Evolutionary conservation across 2,329 filamentous ascomycete genomes (phyloP), one percentile per base, ranked within the genome.

Genomic region (Aspergillus ochraceus): DNA sequence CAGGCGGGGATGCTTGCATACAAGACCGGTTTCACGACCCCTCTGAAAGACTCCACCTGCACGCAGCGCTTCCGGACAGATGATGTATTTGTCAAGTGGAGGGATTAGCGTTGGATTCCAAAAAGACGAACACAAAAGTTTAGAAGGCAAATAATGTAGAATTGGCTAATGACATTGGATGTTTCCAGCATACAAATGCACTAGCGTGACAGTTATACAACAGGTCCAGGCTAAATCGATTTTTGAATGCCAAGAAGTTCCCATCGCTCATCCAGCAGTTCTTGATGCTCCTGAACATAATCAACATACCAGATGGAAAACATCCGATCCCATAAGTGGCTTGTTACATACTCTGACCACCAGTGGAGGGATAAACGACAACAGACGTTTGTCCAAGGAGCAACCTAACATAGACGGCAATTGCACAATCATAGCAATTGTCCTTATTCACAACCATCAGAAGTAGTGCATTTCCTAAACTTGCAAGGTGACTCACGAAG

Each of bases 1-100:
- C 94, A 99, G 76, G 95, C 95, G 2, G 95, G 95, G 2, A 77
- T 99, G 68, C 75, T 97, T 70, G 93, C 93, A 1, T 95, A 90
- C 74, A 83, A 88, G 75, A 93, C 88, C 17, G 94, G 94, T 1
- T 92, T 92, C 71, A 83, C 79, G 60, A 97, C 92, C 1, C 79
- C 84, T 8, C 74, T 98, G 51, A 87, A 89, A 64, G 90, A 97
- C 49, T 94, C 90, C 67, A 91, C 90, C 12, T 97, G 90, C 76
- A 94, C 90, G 14, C 91, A 94, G 74, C 82, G 91, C 56, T 94
- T 92, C 73, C 86, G 90, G 69, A 94, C 90, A 5, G 90, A 94
- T 71, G 90, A 92, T 75, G 90, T 94, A 20, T 85, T 88, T 67
- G 86, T 94, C 52, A 86, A 89, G 73, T 94, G 90, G 90, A 86